Evolutionary conservation across 768 basidiomycete species (phyloP).

Genomic region (Sporobolomyces roseus): DNA sequence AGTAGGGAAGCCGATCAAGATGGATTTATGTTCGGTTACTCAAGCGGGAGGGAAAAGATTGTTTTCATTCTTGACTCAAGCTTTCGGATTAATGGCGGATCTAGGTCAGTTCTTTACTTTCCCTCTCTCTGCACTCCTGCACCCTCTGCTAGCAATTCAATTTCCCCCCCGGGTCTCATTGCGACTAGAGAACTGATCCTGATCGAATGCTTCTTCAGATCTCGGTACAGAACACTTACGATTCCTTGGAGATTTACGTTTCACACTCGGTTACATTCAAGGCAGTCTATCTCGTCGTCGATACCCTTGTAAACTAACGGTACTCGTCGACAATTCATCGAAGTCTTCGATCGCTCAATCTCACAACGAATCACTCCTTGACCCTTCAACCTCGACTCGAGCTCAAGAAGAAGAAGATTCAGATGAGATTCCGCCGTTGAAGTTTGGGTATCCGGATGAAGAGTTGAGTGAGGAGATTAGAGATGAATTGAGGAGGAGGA

Average conservation of each 20-base stretch:
- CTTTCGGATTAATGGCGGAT: slow-evolving; percentile 78
- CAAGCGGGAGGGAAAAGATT: slow-evolving; percentile 58
- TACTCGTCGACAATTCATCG: slow-evolving; percentile 58
- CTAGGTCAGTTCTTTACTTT: slow-evolving; percentile 53
- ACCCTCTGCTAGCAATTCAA: not conserved
- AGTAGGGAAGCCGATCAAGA: slow-evolving; percentile 65
- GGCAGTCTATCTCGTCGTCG: slow-evolving; percentile 61
- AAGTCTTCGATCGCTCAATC: slow-evolving; percentile 45
- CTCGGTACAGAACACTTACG: slow-evolving; percentile 63
- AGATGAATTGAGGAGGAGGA: slow-evolving; percentile 41
- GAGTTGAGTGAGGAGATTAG: slow-evolving; percentile 46
- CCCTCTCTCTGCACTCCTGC: not conserved
- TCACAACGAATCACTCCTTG: slow-evolving; percentile 13
- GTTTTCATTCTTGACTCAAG: slow-evolving; percentile 78
- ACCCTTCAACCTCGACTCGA: not conserved
- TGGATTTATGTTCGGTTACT: slow-evolving; percentile 72
- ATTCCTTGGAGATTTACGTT: slow-evolving; percentile 77
- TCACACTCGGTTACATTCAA: slow-evolving; percentile 66
- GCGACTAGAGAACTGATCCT: not conserved
- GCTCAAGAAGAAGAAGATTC: not conserved
- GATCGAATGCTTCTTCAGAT: slow-evolving; percentile 17
- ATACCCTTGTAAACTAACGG: slow-evolving; percentile 67
- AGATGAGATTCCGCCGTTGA: not conserved
- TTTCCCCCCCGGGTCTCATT: no score
- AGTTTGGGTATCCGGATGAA: not conserved